Base-by-base conservation (phyloP, 192 early-diverging fungal genomes). In the Gryganskiella cystojenkinii region DNA sequence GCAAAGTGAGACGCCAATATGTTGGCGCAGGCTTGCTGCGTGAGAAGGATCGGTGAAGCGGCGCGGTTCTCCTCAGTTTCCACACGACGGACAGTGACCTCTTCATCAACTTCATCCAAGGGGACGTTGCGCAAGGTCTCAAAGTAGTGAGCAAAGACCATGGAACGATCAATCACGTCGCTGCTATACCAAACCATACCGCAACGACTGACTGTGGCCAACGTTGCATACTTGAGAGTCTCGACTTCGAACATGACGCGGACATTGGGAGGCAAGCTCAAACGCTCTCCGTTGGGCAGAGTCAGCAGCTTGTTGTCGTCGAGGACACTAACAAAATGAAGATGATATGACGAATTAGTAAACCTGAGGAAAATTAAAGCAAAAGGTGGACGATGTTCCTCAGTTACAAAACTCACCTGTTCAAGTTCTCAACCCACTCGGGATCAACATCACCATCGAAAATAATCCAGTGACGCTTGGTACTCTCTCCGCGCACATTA, bases 181-280 rank as follows among this genome's bases (percentile, higher is more conserved):
- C 94, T 93, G 79, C 92, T 93, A 80, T 99, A 99, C 98, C 97
- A 99, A 45, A 99, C 95, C 98, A 99, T 99, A 79, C 98, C 98
- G 81, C 98, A 99, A 42, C 98, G 95, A 85, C 91, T 93, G 35
- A 99, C 96, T 1, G 98, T 99, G 46, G 98, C 98, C 25, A 96
- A 86, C 5, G 98, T 99, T 14, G 98, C 98, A 60, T 99, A 97
- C 59, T 94, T 92, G 58, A 99, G 84, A n/a, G 93, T 96, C 66
- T 99, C 98, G 22, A 99, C 98, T 82, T 99, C 98, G 74, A 99
- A 99, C 94, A 99, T 92, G 45, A 99, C 94, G 37, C 97, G 90
- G 34, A 99, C 98, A 74, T 99, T 99, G 19, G 91, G 86, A 20
- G 97, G 97, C 49, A 99, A 86, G 49, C 89, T 90, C 75, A 99